These are phyloP conservation scores for Pezicula neosporulosa DNA, from an alignment of 2,329 filamentous ascomycete species.

Conservation along the genomic window DNA sequence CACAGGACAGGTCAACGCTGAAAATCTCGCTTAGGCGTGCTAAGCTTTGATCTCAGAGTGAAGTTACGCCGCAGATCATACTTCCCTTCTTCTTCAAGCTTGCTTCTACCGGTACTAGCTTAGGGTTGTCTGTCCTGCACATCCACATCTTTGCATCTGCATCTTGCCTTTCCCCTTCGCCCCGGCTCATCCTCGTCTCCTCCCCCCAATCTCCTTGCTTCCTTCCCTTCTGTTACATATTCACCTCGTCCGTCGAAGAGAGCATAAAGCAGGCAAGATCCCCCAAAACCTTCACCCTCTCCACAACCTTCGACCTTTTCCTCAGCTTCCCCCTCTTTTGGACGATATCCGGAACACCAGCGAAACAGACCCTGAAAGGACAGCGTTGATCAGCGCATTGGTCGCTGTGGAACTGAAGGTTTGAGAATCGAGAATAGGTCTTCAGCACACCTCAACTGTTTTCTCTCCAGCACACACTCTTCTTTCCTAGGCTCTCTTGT, in stretches of 20 bases:
- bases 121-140: not conserved
- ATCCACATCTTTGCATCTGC: not conserved
- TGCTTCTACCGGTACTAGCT: not conserved
- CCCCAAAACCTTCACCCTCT: not conserved
- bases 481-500: not conserved
- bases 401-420: constrained; percentile 28
- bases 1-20: too few species aligned
- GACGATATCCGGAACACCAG: constrained; percentile 1
- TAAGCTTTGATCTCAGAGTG: too few species aligned
- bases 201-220: not conserved
- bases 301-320: not conserved
- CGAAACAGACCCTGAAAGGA: constrained; percentile 4
- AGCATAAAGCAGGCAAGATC: too few species aligned
- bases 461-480: constrained; percentile 12
- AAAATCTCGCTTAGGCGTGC: not conserved
- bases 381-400: constrained; percentile 9
- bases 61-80: too few species aligned
- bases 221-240: not conserved
- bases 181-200: not conserved
- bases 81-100: not conserved
- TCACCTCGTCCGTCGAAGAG: not conserved
- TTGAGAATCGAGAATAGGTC: constrained; percentile 33
- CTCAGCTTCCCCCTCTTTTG: not conserved
- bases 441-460: constrained; percentile 27
- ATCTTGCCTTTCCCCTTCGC: not conserved